A percentile compares a stretch with the other conserved stretches of the same genome.
Evolutionary conservation across 805 yeast species (phyloP).

Genomic region (Myxozyma udenii): DNA sequence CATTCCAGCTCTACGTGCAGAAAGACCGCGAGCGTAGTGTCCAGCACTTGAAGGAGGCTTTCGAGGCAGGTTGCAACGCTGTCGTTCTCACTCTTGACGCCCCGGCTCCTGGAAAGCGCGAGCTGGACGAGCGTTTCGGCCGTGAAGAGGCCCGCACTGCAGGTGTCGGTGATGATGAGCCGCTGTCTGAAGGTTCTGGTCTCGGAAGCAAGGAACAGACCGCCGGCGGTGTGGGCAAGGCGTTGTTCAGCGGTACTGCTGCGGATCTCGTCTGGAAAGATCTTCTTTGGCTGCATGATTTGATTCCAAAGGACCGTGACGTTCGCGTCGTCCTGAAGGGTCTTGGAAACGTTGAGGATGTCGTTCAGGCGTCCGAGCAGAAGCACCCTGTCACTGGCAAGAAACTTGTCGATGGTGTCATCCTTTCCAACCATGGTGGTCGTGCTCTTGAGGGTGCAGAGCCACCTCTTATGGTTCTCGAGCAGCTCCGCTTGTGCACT

Average conservation of each 20-base stretch:
- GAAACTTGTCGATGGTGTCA: constrained; percentile 47
- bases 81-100: constrained; percentile 53
- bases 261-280: constrained; percentile 30
- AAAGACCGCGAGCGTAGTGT: constrained; percentile 39
- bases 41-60: constrained; percentile 42
- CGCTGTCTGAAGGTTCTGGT: constrained; percentile 26
- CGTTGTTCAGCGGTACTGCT: constrained; percentile 35
- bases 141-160: constrained; percentile 28
- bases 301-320: constrained; percentile 24
- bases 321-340: constrained; percentile 30
- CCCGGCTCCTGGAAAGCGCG: constrained; percentile 52
- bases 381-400: constrained; percentile 16
- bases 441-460: constrained; percentile 61
- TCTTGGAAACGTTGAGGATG: constrained; percentile 32
- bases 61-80: constrained; percentile 44
- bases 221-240: constrained; percentile 38
- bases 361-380: constrained; percentile 25
- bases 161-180: constrained; percentile 17
- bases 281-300: constrained; percentile 24
- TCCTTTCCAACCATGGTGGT: constrained; percentile 70
- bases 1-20: constrained; percentile 52
- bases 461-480: constrained; percentile 61
- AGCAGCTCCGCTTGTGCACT: constrained; percentile 46
- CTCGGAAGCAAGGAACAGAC: constrained; percentile 34
- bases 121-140: constrained; percentile 45